Evolutionary conservation across 805 yeast species (phyloP).

Genomic region (Tetrapisispora phaffii): DNA sequence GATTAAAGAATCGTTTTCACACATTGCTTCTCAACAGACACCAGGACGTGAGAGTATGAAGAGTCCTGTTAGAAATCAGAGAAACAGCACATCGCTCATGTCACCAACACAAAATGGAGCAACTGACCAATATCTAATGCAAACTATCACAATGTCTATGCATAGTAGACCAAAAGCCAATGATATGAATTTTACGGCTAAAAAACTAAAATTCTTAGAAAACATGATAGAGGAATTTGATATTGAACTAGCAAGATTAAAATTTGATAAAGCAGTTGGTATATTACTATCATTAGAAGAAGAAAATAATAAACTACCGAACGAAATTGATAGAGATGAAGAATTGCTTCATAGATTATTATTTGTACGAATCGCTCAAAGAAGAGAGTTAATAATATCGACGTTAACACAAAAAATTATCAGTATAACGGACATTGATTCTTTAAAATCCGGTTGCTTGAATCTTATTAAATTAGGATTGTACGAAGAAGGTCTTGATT

Average conservation of each 20-base stretch:
- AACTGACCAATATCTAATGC: slow-evolving; percentile 34
- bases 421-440: slow-evolving; percentile 20
- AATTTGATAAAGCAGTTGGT: slow-evolving; percentile 38
- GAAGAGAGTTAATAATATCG: slow-evolving; percentile 26
- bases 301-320: slow-evolving; percentile 2
- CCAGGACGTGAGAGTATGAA: slow-evolving; percentile 19
- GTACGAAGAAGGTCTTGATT: slow-evolving; percentile 39
- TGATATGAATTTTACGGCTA: slow-evolving; percentile 36
- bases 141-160: slow-evolving; percentile 50
- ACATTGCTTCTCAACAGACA: slow-evolving; percentile 31
- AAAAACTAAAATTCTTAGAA: slow-evolving; percentile 44
- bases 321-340: slow-evolving; percentile 20
- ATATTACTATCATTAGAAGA: slow-evolving; percentile 28
- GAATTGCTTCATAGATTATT: slow-evolving; percentile 27
- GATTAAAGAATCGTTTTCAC: slow-evolving; percentile 36
- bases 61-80: slow-evolving; percentile 31
- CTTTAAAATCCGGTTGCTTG: slow-evolving; percentile 20
- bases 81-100: slow-evolving; percentile 16
- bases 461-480: slow-evolving; percentile 34
- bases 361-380: slow-evolving; percentile 25
- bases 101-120: slow-evolving; percentile 15
- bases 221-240: slow-evolving; percentile 62
- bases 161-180: slow-evolving; percentile 49
- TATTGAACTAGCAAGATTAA: slow-evolving; percentile 51
- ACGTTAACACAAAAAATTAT: slow-evolving; percentile 30